phyloP scores from a whole-genome alignment of 2,329 filamentous ascomycete species.

The Thelonectria blattea region DNA sequence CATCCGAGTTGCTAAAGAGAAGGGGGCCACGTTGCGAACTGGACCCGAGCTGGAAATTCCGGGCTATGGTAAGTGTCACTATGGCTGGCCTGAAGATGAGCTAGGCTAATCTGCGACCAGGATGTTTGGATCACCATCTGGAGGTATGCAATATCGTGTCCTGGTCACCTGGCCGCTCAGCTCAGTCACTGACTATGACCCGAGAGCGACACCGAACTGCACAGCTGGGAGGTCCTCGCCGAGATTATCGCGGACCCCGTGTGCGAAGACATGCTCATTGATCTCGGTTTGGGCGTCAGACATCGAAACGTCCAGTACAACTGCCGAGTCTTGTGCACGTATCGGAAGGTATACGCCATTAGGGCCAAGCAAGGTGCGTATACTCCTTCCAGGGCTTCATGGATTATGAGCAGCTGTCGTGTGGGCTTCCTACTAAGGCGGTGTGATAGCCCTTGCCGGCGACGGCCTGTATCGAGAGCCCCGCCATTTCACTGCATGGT shows the following conservation, averaged over 20 bases:
- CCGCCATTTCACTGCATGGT: slow-evolving; percentile 51
- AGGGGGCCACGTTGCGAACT: slow-evolving; percentile 63
- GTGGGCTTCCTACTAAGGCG: background rate
- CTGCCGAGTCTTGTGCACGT: slow-evolving; percentile 46
- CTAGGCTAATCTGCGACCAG: background rate
- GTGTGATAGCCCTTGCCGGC: slow-evolving; percentile 59
- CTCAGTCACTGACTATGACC: background rate
- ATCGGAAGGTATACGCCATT: slow-evolving; percentile 73
- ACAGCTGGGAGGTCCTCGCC: slow-evolving; percentile 40
- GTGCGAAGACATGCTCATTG: slow-evolving; percentile 38
- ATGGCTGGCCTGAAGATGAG: background rate
- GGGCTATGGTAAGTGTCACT: slow-evolving; percentile 33
- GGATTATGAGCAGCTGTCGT: background rate
- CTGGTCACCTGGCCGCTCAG: too few relatives aligned
- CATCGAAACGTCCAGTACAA: slow-evolving; percentile 47
- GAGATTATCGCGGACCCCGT: slow-evolving; percentile 38
- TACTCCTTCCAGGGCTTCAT: background rate
- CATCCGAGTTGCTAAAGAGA: slow-evolving; percentile 62
- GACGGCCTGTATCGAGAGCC: slow-evolving; percentile 61
- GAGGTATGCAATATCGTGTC: slow-evolving; percentile 23
- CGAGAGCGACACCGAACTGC: slow-evolving; percentile 35
- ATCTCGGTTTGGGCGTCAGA: slow-evolving; percentile 33
- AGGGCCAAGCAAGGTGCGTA: slow-evolving; percentile 72
- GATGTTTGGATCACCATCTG: slow-evolving; percentile 36
- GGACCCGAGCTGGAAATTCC: slow-evolving; percentile 56